A percentile compares a stretch with the other conserved stretches of the same genome.
phyloP scores from a whole-genome alignment of 257 asterid species.

The Capsicum pubescens region DNA sequence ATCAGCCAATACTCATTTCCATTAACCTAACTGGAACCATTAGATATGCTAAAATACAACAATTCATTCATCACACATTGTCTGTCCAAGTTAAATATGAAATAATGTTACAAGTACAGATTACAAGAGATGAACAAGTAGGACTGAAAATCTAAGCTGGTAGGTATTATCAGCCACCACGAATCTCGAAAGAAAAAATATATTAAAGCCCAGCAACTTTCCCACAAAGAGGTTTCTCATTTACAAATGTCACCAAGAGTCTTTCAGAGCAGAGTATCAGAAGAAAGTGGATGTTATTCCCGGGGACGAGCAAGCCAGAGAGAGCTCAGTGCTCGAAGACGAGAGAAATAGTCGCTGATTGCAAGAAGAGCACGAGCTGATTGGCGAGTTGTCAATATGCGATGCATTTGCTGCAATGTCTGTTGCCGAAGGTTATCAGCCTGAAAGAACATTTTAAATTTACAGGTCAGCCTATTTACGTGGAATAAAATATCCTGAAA shows the following conservation, averaged over 20 bases:
- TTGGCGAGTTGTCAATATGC: conserved; percentile 84
- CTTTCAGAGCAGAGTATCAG: background rate
- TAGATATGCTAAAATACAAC: conserved; percentile 20
- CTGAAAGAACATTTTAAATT: conserved; percentile 43
- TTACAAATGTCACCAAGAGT: conserved; percentile 27
- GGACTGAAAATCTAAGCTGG: conserved; percentile 9
- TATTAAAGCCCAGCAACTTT: conserved; percentile 24
- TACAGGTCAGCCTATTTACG: conserved; percentile 1
- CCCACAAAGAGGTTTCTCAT: conserved; percentile 28
- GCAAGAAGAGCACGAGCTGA: conserved; percentile 95
- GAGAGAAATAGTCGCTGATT: conserved; percentile 84
- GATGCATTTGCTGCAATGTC: conserved; percentile 92
- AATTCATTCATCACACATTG: conserved; percentile 1
- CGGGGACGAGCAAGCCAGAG: conserved; percentile 97
- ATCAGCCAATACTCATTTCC: conserved; percentile 3
- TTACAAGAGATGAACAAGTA: conserved; percentile 16
- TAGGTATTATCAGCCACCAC: background rate
- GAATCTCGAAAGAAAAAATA: background rate
- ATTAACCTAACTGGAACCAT: conserved; percentile 28
- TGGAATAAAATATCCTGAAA: background rate
- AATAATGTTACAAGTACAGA: conserved; percentile 18
- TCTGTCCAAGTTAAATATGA: background rate
- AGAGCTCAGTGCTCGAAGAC: conserved; percentile 91
- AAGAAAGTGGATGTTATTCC: conserved; percentile 46
- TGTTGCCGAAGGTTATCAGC: conserved; percentile 94